These are phyloP conservation scores for Leptographium wingfieldii DNA, from an alignment of 2,329 filamentous ascomycete species.

Conservation along the genomic window DNA sequence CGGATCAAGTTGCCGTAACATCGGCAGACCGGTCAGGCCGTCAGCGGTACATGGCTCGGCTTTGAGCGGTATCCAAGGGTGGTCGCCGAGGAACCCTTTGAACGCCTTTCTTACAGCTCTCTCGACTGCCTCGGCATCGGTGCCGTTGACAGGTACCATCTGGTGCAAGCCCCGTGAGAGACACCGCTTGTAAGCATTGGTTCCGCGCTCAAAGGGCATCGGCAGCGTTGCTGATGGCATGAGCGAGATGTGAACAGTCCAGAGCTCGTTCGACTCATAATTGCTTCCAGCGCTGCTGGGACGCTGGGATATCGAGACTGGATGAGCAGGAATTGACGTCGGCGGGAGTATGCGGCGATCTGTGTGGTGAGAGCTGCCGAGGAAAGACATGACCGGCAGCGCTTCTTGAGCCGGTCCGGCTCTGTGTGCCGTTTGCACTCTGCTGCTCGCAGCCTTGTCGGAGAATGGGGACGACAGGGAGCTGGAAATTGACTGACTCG, in stretches of 20 bases:
- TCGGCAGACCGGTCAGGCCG: conserved; percentile 41
- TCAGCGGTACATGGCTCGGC: conserved; percentile 44
- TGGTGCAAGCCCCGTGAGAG: conserved; percentile 47
- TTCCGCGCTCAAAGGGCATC: conserved; percentile 50
- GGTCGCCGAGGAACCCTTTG: conserved; percentile 32
- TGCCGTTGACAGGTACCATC: conserved; percentile 40
- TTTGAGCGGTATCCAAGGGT: conserved; percentile 45
- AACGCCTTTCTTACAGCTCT: conserved; percentile 38
- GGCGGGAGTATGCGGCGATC: background rate
- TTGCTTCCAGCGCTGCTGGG: conserved; percentile 1
- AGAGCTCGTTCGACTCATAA: conserved; percentile 24
- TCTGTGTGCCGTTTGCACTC: background rate
- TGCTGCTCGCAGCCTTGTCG: background rate
- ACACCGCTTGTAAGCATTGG: conserved; percentile 47
- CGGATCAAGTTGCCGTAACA: conserved; percentile 41
- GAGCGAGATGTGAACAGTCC: conserved; percentile 49
- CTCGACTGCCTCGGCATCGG: conserved; percentile 34
- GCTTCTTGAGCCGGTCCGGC: too few relatives aligned
- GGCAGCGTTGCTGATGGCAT: conserved; percentile 40
- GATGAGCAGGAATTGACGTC: background rate
- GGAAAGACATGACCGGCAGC: too few relatives aligned
- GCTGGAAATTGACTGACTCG: background rate
- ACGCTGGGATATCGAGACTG: background rate
- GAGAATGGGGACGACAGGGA: background rate
- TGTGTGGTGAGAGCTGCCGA: background rate